Evolutionary conservation across 148 eudicot species (phyloP).

Genomic region (Bassia scoparia): DNA sequence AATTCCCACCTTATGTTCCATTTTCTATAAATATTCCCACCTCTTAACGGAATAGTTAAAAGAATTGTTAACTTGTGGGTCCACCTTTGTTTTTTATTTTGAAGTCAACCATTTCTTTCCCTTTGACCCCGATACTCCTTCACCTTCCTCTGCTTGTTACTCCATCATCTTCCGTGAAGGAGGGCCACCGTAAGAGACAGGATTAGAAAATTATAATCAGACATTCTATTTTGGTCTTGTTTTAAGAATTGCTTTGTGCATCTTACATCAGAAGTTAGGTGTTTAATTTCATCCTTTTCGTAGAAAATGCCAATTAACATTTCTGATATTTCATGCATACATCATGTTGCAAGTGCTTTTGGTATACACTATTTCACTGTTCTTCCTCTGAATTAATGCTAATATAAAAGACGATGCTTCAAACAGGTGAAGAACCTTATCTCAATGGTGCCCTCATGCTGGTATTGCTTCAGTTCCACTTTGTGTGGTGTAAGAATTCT

Average conservation of each 20-base stretch:
- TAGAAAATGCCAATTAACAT: not conserved
- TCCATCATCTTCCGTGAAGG: slow-evolving; percentile 95
- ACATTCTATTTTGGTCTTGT: not conserved
- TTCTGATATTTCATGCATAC: not conserved
- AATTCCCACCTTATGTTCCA: no score
- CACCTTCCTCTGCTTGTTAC: no score
- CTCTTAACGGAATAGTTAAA: no score
- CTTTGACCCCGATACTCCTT: no score
- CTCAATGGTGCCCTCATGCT: slow-evolving; percentile 92
- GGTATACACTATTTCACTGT: not conserved
- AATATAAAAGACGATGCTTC: slow-evolving; percentile 1
- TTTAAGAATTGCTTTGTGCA: not conserved
- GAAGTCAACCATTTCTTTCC: no score
- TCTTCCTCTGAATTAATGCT: not conserved
- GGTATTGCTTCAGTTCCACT: slow-evolving; percentile 96
- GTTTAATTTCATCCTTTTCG: not conserved
- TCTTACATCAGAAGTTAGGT: not conserved
- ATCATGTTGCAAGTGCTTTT: not conserved
- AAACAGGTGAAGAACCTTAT: slow-evolving; percentile 77
- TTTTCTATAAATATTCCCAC: no score
- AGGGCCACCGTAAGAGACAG: slow-evolving; percentile 71
- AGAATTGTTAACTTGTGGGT: no score
- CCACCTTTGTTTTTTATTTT: no score
- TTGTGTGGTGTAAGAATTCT: slow-evolving; percentile 75
- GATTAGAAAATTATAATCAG: slow-evolving; percentile 1